Percentiles rank a stretch among this genome's conserved stretches.
Conservation (phyloP, 1,284 basidiomycete species). For the Irpex lacteus region DNA sequence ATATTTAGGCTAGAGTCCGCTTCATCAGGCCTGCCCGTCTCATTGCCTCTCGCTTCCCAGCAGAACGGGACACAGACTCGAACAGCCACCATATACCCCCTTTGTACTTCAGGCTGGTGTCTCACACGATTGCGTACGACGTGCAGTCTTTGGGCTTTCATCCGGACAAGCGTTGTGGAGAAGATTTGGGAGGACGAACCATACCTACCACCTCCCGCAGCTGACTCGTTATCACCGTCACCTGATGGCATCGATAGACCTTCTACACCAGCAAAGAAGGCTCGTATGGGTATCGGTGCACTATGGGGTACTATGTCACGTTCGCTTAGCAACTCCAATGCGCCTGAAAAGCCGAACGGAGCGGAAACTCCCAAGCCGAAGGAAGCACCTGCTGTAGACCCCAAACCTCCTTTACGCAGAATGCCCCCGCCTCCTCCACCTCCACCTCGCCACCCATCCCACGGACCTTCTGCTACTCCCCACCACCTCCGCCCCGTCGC, state of each 20-base stretch:
- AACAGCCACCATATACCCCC: constrained; percentile 50
- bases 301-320: constrained; percentile 34
- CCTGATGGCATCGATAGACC: constrained; percentile 15
- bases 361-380: background rate
- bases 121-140: constrained; percentile 78
- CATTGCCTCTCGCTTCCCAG: constrained; percentile 23
- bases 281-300: constrained; percentile 30
- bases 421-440: constrained; percentile 32
- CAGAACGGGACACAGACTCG: constrained; percentile 21
- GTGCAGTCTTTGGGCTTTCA: constrained; percentile 89
- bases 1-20: constrained; percentile 54
- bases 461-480: constrained; percentile 16
- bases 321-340: constrained; percentile 23
- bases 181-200: constrained; percentile 80
- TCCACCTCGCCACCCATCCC: constrained; percentile 35
- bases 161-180: constrained; percentile 78
- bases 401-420: constrained; percentile 20
- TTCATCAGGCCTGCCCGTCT: constrained; percentile 27
- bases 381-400: background rate
- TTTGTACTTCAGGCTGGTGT: constrained; percentile 80
- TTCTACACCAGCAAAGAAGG: constrained; percentile 30
- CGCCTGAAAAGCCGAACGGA: constrained; percentile 9
- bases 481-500: constrained; percentile 25
- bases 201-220: constrained; percentile 26
- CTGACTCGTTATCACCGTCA: constrained; percentile 9